Evolutionary conservation across 345 rosid genomes (phyloP).

Genomic region (Eucalyptus erythrocorys): DNA sequence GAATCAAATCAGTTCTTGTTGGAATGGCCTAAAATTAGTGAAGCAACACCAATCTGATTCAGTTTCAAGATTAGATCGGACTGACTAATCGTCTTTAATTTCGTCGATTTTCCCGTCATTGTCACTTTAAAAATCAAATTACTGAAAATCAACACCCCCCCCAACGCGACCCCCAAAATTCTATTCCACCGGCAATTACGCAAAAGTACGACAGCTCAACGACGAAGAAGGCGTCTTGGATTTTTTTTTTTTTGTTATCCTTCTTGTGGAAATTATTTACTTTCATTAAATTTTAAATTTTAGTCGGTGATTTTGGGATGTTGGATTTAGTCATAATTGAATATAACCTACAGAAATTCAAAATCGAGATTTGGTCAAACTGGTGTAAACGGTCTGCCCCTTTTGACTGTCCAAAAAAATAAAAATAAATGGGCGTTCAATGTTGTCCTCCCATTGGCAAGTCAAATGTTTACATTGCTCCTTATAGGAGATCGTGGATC

Average conservation of each 20-base stretch:
- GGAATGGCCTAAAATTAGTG: neutral
- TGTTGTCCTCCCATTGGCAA: neutral
- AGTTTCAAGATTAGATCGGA: accelerated
- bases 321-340: neutral
- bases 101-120: neutral
- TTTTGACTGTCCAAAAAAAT: neutral
- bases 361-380: neutral
- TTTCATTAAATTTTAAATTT: neutral
- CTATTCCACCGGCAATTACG: neutral
- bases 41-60: neutral
- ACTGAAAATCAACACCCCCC: neutral
- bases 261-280: neutral
- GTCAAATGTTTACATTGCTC: neutral
- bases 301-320: neutral
- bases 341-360: neutral
- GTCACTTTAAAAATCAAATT: neutral
- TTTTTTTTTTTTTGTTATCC: neutral
- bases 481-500: neutral
- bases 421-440: neutral
- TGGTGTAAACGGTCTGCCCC: neutral
- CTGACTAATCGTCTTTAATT: neutral
- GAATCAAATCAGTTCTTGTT: accelerated
- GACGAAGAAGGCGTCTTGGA: neutral
- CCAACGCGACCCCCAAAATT: neutral
- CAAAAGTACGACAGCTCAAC: neutral